These are phyloP conservation scores for Lipomyces chichibuensis DNA, from an alignment of 805 yeast genomes.

Conservation along the genomic window DNA sequence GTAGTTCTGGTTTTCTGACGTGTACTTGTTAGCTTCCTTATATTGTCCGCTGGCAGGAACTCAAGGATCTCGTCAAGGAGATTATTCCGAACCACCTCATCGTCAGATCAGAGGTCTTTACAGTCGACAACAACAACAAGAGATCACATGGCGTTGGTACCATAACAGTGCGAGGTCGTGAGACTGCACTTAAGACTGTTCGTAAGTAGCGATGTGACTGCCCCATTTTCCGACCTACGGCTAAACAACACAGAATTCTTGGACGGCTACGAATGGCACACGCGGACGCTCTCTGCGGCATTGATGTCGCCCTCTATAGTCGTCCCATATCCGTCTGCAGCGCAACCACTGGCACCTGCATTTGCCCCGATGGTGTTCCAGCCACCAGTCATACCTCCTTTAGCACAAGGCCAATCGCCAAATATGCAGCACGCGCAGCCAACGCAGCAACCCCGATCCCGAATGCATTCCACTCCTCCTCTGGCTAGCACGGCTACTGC, in stretches of 20 bases:
- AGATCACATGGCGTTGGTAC: slow-evolving; percentile 33
- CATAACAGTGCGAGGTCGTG: slow-evolving; percentile 32
- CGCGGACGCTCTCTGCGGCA: slow-evolving; percentile 23
- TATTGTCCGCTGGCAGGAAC: slow-evolving; percentile 36
- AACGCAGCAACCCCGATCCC: not conserved
- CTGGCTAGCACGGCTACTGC: not conserved
- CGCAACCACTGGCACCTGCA: not conserved
- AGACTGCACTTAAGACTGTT: slow-evolving; percentile 23
- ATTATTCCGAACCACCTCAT: slow-evolving; percentile 27
- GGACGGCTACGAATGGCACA: slow-evolving; percentile 32
- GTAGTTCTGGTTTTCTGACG: slow-evolving; percentile 15
- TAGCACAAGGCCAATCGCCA: not conserved
- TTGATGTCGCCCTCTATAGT: not conserved
- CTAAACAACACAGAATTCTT: slow-evolving; percentile 15
- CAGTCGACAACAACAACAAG: slow-evolving; percentile 17
- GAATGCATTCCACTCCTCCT: slow-evolving; percentile 1
- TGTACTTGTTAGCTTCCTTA: slow-evolving; percentile 27
- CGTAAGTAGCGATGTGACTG: slow-evolving; percentile 13
- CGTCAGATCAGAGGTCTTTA: slow-evolving; percentile 31
- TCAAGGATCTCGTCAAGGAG: slow-evolving; percentile 36
- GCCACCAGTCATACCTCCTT: not conserved
- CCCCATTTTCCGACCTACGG: not conserved
- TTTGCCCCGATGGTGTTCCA: not conserved
- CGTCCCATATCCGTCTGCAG: not conserved
- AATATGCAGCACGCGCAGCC: not conserved